These are phyloP conservation scores for Cytospora mali DNA, from an alignment of 2,329 filamentous ascomycete genomes.

Conservation along the genomic window DNA sequence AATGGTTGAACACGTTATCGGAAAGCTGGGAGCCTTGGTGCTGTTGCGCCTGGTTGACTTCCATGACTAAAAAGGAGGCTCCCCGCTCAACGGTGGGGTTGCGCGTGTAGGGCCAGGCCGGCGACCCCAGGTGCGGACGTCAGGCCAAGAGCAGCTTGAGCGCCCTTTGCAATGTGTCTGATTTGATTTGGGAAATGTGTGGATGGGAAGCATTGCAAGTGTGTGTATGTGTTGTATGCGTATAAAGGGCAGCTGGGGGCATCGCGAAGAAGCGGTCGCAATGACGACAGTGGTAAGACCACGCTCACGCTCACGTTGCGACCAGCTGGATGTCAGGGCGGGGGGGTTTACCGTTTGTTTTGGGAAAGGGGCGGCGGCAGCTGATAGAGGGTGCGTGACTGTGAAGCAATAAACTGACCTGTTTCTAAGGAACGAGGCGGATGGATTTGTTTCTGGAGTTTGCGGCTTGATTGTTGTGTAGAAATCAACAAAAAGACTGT, in stretches of 20 bases:
- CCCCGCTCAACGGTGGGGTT: conserved; percentile 37
- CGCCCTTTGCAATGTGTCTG: conserved; percentile 7
- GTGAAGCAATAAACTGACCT: conserved; percentile 26
- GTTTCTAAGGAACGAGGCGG: conserved; percentile 16
- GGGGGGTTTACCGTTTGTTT: conserved; percentile 22
- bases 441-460: conserved; percentile 9
- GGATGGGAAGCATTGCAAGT: neutral
- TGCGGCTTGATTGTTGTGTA: conserved; percentile 13
- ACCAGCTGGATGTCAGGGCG: conserved; percentile 20
- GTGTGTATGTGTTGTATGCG: conserved; percentile 14
- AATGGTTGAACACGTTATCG: conserved; percentile 31
- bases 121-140: conserved; percentile 26
- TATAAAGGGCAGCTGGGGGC: conserved; percentile 11
- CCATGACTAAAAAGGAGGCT: conserved; percentile 35
- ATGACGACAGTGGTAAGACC: conserved; percentile 28
- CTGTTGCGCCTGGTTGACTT: conserved; percentile 36
- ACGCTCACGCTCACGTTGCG: conserved; percentile 22
- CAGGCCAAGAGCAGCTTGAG: conserved; percentile 14
- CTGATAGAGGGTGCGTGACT: conserved; percentile 1
- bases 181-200: neutral
- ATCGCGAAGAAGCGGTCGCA: conserved; percentile 14
- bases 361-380: conserved; percentile 20
- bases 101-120: conserved; percentile 32
- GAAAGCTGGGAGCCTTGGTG: conserved; percentile 19
- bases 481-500: conserved; percentile 25